Base-by-base conservation (phyloP, 2,329 filamentous ascomycete genomes). In the Grosmannia serpens region DNA sequence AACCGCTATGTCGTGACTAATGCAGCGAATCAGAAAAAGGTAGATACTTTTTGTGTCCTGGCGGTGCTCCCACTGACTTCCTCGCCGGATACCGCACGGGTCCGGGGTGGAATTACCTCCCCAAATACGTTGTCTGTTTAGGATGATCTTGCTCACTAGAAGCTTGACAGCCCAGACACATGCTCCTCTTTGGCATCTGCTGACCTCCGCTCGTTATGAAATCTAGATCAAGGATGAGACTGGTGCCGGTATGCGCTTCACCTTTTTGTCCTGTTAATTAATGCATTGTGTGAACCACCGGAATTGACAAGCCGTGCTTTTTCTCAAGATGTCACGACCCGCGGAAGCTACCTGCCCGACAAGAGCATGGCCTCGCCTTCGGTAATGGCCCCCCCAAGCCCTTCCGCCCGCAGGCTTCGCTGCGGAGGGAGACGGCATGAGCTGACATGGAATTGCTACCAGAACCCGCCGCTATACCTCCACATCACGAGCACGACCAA, bases 171-270 rank as follows among this genome's bases (percentile, higher is more conserved):
- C 83, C 82, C 75, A 71, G 72, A 74, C 74, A 74, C 73, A 72
- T 41, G 47, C 58, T 77, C 81, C 83, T 86, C 84, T 84, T 84
- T 89, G 86, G 83, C 88, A 89, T 85, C 84, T 94, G 90, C 91
- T 97, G 85, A 96, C 91, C 84, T 86, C 81, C 76, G 76, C 76
- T 86, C 81, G 85, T 83, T 94, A 26, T 59, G 33, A 47, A 85
- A 88, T 88, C 69, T 91, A 99, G 94, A 99, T 99, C 70, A 95
- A 96, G 87, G 92, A 96, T 79, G 90, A 96, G 70, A 97, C 92
- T 86, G 94, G 94, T 82, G 92, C 94, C 82, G 94, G 94, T 99
- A 99, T 86, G 91, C 84, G 79, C 76, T 72, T 77, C 75, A 74
- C 26, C 51, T 53, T 41, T 33, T 29, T 13, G 20, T 35, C 24